Evolutionary conservation across 2,329 filamentous ascomycete genomes (phyloP).

Genomic region (Aspergillus aculeatus): DNA sequence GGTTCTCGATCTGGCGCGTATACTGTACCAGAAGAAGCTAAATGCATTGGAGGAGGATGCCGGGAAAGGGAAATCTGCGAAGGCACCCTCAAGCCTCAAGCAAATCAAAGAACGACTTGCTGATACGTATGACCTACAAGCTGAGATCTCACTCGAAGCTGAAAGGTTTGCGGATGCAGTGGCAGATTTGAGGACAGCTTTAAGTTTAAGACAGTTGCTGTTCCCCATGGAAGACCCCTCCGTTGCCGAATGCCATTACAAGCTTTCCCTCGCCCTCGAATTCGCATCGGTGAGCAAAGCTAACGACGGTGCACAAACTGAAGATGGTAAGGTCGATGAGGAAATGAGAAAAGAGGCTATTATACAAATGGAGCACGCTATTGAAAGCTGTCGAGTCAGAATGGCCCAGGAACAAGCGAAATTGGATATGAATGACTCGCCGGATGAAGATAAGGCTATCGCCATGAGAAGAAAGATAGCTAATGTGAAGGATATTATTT

Average conservation of each 20-base stretch:
- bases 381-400: slow-evolving; percentile 56
- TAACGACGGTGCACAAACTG: slow-evolving; percentile 14
- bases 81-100: slow-evolving; percentile 42
- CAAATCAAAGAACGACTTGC: slow-evolving; percentile 82
- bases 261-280: slow-evolving; percentile 90
- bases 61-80: slow-evolving; percentile 51
- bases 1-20: slow-evolving; percentile 61
- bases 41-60: slow-evolving; percentile 47
- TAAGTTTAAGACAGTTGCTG: slow-evolving; percentile 75
- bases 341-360: slow-evolving; percentile 58
- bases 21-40: slow-evolving; percentile 58
- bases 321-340: slow-evolving; percentile 51
- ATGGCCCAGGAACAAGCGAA: slow-evolving; percentile 54
- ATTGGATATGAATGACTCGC: slow-evolving; percentile 37
- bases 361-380: slow-evolving; percentile 60
- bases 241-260: slow-evolving; percentile 93
- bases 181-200: slow-evolving; percentile 72
- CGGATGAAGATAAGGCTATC: slow-evolving; percentile 41
- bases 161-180: slow-evolving; percentile 90
- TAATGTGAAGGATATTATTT: slow-evolving; percentile 61
- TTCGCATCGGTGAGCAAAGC: slow-evolving; percentile 74
- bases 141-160: slow-evolving; percentile 95
- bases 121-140: slow-evolving; percentile 89
- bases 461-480: slow-evolving; percentile 50
- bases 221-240: slow-evolving; percentile 79